Base-by-base conservation (phyloP, 129 eudicot genomes). In the Sambucus nigra region DNA sequence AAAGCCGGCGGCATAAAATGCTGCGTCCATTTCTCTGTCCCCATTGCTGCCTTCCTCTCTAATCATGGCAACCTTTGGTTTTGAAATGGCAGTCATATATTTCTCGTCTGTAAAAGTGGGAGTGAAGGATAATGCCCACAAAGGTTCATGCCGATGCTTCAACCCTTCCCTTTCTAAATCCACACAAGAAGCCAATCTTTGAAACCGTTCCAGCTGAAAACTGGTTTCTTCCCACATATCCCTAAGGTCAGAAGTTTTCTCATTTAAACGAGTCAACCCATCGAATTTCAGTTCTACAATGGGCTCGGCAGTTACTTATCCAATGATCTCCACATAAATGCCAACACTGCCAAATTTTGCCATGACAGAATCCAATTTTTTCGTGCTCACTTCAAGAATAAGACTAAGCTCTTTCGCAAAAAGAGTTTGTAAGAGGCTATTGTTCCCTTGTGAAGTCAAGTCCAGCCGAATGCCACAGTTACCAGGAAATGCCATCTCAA, bases 401-500 rank as follows among this genome's bases (percentile, higher is more conserved):
- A 91, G 81, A 22, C 99, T 95, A 15, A 91, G 94, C 73, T 91
- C 99, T 70, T 92, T 96, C 0, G 96, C 84, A 66, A 74, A 92
- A 21, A 92, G 61, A 0, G 78, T 80, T 42, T 86, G 59, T 16
- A 73, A 75, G n/a, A 74, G 49, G 66, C 76, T 86, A 31, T 31
- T 31, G 13, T 62, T 75, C 46, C 71, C 94, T 4, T 65, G 63
- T 3, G 88, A 79, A 32, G 65, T 70, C 47, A 91, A 69, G 51
- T 57, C 73, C 60, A 91, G 49, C 50, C 58, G 48, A 60, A 70
- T 35, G 13, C 63, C 70, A n/a, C 35, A 55, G 32, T 91, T 86
- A 21, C 99, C 99, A 13, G 99, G 94, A 68, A 91, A 91, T 13
- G 95, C 99, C 99, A 91, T 91, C 71, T 91, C 99, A 6, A 91